phyloP scores from a whole-genome alignment of 176 grass and related monocot genomes.

The Rhipidocladum racemiflorum region DNA sequence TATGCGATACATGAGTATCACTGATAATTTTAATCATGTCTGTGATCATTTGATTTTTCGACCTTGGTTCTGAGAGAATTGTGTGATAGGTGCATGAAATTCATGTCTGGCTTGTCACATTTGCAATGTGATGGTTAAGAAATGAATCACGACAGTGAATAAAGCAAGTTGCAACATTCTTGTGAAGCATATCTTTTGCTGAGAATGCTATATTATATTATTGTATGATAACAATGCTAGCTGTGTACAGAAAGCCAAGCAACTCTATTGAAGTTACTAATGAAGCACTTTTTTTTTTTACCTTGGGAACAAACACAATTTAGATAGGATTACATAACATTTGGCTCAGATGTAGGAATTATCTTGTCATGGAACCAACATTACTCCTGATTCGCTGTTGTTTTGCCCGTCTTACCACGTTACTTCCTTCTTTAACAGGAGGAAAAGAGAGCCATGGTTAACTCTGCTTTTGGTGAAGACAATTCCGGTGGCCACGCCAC shows the following conservation, averaged over 20 bases:
- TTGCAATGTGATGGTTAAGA: background rate
- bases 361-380: background rate
- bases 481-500: slow-evolving; percentile 54
- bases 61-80: slow-evolving; percentile 3
- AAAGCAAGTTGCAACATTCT: background rate
- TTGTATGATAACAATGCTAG: background rate
- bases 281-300: background rate
- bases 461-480: slow-evolving; percentile 88
- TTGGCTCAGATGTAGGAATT: background rate
- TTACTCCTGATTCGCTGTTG: background rate
- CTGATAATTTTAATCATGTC: slow-evolving; percentile 7
- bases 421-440: slow-evolving; percentile 51
- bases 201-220: background rate
- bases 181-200: background rate
- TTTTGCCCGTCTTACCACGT: background rate
- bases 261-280: background rate
- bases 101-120: background rate
- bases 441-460: slow-evolving; percentile 94
- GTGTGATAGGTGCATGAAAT: background rate
- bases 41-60: background rate
- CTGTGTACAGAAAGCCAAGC: background rate
- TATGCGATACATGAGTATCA: background rate
- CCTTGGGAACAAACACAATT: background rate
- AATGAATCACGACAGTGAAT: background rate
- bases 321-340: background rate